Percentiles rank a stretch among this genome's conserved stretches.
Evolutionary conservation across 371 early-diverging fungal genomes (phyloP).

Genomic region (Lichtheimia hyalospora): DNA sequence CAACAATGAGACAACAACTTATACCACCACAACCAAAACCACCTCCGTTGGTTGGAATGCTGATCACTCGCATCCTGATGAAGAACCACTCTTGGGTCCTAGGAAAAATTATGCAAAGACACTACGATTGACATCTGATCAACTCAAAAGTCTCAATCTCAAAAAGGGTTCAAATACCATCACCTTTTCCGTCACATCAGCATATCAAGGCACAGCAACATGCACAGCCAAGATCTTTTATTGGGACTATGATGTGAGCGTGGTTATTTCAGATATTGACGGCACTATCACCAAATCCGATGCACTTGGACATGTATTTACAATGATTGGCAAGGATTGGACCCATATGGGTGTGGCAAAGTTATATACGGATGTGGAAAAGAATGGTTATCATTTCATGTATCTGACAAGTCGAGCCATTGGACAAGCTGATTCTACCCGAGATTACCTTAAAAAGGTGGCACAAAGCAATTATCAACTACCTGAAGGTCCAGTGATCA

Average conservation of each 20-base stretch:
- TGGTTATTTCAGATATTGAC: slow-evolving; percentile 98
- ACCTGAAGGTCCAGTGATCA: slow-evolving; percentile 95
- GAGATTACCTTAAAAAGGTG: slow-evolving; percentile 86
- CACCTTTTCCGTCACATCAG: slow-evolving; percentile 80
- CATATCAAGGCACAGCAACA: slow-evolving; percentile 69
- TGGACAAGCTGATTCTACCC: slow-evolving; percentile 89
- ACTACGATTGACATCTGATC: slow-evolving; percentile 84
- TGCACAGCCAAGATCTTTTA: slow-evolving; percentile 85
- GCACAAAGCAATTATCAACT: slow-evolving; percentile 84
- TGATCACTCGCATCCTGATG: slow-evolving; percentile 27
- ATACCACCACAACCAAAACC: slow-evolving; percentile 47
- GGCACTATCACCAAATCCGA: slow-evolving; percentile 99
- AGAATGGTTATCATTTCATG: slow-evolving; percentile 94
- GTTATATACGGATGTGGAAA: slow-evolving; percentile 88
- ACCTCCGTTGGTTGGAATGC: slow-evolving; percentile 46
- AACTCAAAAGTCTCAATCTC: slow-evolving; percentile 79
- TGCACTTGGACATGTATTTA: slow-evolving; percentile 93
- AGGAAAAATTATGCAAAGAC: slow-evolving; percentile 79
- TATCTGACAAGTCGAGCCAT: slow-evolving; percentile 96
- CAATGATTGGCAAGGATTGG: slow-evolving; percentile 97
- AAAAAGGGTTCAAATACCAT: slow-evolving; percentile 86
- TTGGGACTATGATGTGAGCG: slow-evolving; percentile 80
- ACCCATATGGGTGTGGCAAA: slow-evolving; percentile 95
- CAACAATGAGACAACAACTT: slow-evolving; percentile 32
- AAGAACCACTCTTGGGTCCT: slow-evolving; percentile 13